Percentiles rank a stretch among this genome's conserved stretches.
phyloP scores from a whole-genome alignment of 2,329 filamentous ascomycete species.

The Pseudogymnoascus sp. region DNA sequence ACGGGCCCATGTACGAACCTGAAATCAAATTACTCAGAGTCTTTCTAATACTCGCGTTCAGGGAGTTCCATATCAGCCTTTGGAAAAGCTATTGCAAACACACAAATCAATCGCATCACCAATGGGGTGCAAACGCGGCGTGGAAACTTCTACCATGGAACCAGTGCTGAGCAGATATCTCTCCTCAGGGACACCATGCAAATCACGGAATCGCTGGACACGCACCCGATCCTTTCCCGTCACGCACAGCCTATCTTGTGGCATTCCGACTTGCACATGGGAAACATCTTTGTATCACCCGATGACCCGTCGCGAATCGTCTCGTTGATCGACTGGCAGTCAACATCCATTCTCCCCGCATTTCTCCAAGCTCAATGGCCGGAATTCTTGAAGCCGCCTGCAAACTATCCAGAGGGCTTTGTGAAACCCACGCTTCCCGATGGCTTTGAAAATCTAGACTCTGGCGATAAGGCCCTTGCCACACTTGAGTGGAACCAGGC shows the following conservation, averaged over 20 bases:
- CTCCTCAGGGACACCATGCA: neutral
- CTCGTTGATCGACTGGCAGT: conserved; percentile 38
- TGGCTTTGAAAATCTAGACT: conserved; percentile 32
- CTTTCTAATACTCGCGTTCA: neutral
- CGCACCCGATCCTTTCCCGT: neutral
- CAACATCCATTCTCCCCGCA: conserved; percentile 31
- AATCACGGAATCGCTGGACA: neutral
- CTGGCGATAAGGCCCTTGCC: conserved; percentile 19
- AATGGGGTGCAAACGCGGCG: neutral
- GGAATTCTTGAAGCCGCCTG: conserved; percentile 3
- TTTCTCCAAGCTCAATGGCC: conserved; percentile 28
- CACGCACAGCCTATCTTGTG: conserved; percentile 23
- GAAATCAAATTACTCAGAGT: neutral
- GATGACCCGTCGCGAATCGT: conserved; percentile 32
- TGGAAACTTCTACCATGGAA: neutral
- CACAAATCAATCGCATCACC: neutral
- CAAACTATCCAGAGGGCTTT: neutral
- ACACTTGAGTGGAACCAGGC: neutral
- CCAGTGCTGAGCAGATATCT: neutral
- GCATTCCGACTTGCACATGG: conserved; percentile 36
- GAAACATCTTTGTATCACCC: conserved; percentile 38
- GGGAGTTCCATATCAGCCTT: neutral
- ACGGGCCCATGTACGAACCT: neutral
- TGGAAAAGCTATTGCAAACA: neutral
- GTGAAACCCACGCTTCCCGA: conserved; percentile 16